Conservation (phyloP, 768 basidiomycete species). For the Suillus sp. region DNA sequence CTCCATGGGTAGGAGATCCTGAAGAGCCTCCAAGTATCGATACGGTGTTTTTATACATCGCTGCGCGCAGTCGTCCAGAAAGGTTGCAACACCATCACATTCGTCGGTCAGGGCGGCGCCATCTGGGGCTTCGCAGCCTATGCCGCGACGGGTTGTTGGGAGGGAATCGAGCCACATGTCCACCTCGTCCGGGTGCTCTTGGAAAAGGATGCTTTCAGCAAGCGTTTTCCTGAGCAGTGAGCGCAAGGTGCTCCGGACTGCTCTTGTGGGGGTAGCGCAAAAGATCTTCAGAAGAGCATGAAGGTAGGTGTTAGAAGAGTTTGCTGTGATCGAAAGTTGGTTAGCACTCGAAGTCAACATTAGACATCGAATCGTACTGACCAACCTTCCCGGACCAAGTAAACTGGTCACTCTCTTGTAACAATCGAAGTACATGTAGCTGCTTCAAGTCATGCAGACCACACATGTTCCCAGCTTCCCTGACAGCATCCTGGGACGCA, state of each 20-base stretch:
- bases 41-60: conserved; percentile 83
- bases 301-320: conserved; percentile 64
- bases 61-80: conserved; percentile 86
- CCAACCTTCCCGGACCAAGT: conserved; percentile 75
- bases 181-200: conserved; percentile 72
- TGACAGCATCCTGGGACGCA: conserved; percentile 56
- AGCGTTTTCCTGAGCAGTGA: conserved; percentile 67
- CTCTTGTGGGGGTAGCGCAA: conserved; percentile 47
- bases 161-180: conserved; percentile 72
- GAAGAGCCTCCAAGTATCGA: conserved; percentile 77
- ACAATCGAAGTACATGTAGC: conserved; percentile 73
- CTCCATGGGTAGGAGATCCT: conserved; percentile 32
- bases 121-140: conserved; percentile 49
- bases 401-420: conserved; percentile 81
- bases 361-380: conserved; percentile 34
- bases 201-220: conserved; percentile 74
- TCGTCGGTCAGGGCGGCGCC: conserved; percentile 57
- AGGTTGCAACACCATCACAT: conserved; percentile 55
- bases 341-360: background rate
- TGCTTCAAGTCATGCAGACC: conserved; percentile 61
- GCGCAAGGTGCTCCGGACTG: conserved; percentile 53
- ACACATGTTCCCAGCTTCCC: conserved; percentile 40
- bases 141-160: conserved; percentile 42
- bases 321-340: conserved; percentile 31
- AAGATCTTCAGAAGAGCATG: conserved; percentile 72